Evolutionary conservation across 2,329 filamentous ascomycete species (phyloP), one percentile per base, ranked within the genome.

Genomic region (Colletotrichum sp.): DNA sequence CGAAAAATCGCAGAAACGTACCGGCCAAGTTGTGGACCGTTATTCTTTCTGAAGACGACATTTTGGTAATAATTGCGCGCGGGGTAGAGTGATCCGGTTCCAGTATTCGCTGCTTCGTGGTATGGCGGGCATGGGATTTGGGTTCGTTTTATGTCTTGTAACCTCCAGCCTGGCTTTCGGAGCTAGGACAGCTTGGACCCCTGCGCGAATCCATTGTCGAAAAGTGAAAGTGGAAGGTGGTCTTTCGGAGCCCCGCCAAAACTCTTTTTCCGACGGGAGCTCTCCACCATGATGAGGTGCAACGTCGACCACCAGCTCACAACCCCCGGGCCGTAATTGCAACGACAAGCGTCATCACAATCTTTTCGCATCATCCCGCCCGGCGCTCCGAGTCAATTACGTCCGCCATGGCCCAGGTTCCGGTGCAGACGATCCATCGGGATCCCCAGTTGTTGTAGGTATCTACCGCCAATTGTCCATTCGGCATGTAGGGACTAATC

Each of bases 401-500:
- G 28, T n/a, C 78, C 78, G 84, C 59, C 68, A 99, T 99, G 96
- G 94, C 94, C 81, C 93, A 97, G 88, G 90, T 94, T 79, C 91
- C 94, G 79, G 93, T 95, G 80, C 97, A 99, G 90, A 97, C 96
- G 89, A 98, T 99, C 92, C 95, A 98, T 88, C 88, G 97, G 92
- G 98, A 99, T 94, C 96, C 97, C 83, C 96, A 98, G 87, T 90
- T 99, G 79, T 98, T 99, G 97, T 99, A 89, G 83, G 95, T 86
- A 69, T 80, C 72, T 21, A 71, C 24, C 43, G 77, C 48, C 16
- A 13, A 13, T 26, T 12, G 21, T 10, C 14, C 43, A 80, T 52
- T 69, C 60, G 5, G n/a, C 55, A 67, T 21, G 6, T 24, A n/a
- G 64, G 61, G 76, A 79, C 55, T 43, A 32, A 55, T 36, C 34